Percentiles rank a stretch among this genome's conserved stretches.
Evolutionary conservation across 2,329 filamentous ascomycete genomes (phyloP).

Genomic region (Colletotrichum sp.): DNA sequence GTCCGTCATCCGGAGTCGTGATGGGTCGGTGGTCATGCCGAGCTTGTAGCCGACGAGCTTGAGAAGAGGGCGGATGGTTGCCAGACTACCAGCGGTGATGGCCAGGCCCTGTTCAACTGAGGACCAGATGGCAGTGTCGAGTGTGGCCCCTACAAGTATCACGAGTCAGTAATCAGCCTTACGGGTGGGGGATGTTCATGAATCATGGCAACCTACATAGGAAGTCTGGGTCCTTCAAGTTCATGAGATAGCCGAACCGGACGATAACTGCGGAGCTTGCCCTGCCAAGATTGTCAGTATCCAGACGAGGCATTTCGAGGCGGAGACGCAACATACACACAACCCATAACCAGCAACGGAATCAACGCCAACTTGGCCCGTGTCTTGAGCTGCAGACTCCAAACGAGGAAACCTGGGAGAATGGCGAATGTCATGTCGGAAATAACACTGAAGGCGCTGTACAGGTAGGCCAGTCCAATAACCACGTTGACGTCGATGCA

Average conservation of each 20-base stretch:
- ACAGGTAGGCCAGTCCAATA: conserved; percentile 56
- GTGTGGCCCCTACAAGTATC: conserved; percentile 35
- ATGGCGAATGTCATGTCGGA: conserved; percentile 58
- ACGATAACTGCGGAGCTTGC: conserved; percentile 50
- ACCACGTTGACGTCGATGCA: conserved; percentile 50
- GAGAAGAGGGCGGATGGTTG: conserved; percentile 51
- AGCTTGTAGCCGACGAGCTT: conserved; percentile 37
- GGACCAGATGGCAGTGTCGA: conserved; percentile 54
- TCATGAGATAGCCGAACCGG: conserved; percentile 42
- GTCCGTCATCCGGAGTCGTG: background rate
- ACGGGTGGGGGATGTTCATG: background rate
- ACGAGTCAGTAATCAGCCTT: background rate
- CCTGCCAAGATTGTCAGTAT: conserved; percentile 27
- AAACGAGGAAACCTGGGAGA: conserved; percentile 59
- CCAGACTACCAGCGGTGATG: conserved; percentile 52
- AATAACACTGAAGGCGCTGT: conserved; percentile 53
- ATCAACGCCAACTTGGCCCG: conserved; percentile 57
- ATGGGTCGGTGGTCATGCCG: conserved; percentile 23
- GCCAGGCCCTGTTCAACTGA: conserved; percentile 52
- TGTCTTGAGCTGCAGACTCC: conserved; percentile 57
- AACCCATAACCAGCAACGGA: conserved; percentile 61
- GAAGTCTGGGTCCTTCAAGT: conserved; percentile 45
- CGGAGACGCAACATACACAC: conserved; percentile 39
- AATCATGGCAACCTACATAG: conserved; percentile 38
- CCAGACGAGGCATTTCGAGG: too few species aligned